These are phyloP conservation scores for Ustilago sp. DNA, from an alignment of 1,284 basidiomycete genomes.

Conservation along the genomic window DNA sequence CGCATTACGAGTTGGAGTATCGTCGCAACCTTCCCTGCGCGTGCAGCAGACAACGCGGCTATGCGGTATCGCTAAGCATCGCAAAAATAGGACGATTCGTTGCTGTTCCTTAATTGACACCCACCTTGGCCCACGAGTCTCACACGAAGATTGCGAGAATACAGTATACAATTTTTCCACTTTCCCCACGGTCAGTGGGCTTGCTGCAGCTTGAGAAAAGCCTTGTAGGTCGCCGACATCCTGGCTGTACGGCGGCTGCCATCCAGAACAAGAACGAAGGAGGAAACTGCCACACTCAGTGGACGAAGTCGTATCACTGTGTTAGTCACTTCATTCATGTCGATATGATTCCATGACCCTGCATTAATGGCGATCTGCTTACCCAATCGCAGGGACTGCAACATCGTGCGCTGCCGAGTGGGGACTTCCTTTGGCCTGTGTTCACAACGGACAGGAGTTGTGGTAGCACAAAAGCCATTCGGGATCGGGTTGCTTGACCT, in stretches of 20 bases:
- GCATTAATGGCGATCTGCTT: neutral
- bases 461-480: neutral
- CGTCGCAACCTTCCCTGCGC: neutral
- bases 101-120: neutral
- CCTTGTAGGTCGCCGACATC: neutral
- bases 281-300: neutral
- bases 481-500: slow-evolving; percentile 4
- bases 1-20: neutral
- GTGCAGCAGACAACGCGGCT: neutral
- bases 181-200: neutral
- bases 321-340: neutral
- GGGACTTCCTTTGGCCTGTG: neutral
- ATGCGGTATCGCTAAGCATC: slow-evolving; percentile 1
- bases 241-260: neutral
- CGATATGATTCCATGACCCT: neutral
- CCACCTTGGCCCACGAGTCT: neutral
- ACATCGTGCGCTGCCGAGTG: neutral
- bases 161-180: no score
- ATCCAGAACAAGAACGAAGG: neutral
- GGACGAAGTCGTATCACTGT: neutral
- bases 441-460: neutral
- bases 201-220: neutral
- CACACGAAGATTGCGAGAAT: neutral
- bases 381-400: neutral
- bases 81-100: neutral